Evolutionary conservation across 2,329 filamentous ascomycete species (phyloP), one percentile per base, ranked within the genome.

Genomic region (Cercospora sp.): DNA sequence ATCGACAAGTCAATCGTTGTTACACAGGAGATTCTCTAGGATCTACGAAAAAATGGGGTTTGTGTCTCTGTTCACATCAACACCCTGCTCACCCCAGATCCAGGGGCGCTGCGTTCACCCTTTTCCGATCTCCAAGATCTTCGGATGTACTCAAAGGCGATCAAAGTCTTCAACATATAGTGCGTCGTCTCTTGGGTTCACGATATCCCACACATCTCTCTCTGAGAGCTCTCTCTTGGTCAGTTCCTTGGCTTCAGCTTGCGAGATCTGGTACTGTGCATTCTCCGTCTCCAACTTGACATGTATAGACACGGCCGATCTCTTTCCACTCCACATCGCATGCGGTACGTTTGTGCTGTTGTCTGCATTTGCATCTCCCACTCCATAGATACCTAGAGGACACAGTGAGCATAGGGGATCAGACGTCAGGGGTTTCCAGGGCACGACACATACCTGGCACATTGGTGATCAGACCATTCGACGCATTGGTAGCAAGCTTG

Each of bases 281-380:
- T 68, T 65, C 45, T 68, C 66, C 5, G 23, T 57, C 59, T 68
- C 66, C 13, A 68, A 9, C 3, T 10, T 51, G 10, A 68, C 67
- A 33, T 66, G 67, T 7, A 68, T 48, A 2, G 28, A 42, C 7
- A 67, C 67, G 1, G 30, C 26, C 7, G 67, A 30, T 3, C 59
- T 31, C 30, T 68, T 68, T 18, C 51, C 67, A 13, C 36, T 60
- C 60, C 59, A 66, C 66, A 68, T 68, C 8, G 66, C 66, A 30
- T 68, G 66, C 3, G 58, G 63, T 12, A 68, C 58, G 26, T 68
- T 68, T 4, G 66, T 68, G 20, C 45, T 59, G 20, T 68, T 65
- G 18, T 65, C 62, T 7, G 20, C 40, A 8, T 62, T 68, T 3
- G 48, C 45, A 40, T 68, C 66, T 3, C 66, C 66, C 0, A 62